Evolutionary conservation across 768 basidiomycete genomes (phyloP).

Genomic region (Russula dissimulans): DNA sequence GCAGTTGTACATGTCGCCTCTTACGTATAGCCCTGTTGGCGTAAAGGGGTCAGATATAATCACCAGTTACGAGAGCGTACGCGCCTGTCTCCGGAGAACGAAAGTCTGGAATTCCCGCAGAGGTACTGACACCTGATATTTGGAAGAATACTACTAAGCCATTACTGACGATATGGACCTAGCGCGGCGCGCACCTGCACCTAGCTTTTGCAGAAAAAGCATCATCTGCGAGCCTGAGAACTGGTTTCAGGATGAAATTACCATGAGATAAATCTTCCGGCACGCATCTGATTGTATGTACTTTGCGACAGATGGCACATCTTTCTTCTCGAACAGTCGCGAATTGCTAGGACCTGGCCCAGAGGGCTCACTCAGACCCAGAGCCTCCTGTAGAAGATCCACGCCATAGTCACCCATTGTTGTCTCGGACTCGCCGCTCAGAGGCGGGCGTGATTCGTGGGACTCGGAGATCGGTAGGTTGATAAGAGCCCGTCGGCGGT

Average conservation of each 20-base stretch:
- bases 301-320: constrained; percentile 22
- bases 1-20: constrained; percentile 14
- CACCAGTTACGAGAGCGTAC: constrained; percentile 18
- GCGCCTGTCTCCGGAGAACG: constrained; percentile 75
- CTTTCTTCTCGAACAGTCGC: constrained; percentile 8
- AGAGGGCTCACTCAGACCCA: background rate
- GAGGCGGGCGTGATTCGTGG: background rate
- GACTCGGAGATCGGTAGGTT: no score
- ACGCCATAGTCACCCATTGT: constrained; percentile 10
- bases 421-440: background rate
- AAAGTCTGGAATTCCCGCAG: constrained; percentile 86
- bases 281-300: constrained; percentile 26
- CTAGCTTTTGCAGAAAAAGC: constrained; percentile 3
- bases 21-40: constrained; percentile 44
- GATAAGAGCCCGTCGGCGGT: no score
- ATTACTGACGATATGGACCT: background rate
- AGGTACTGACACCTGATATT: constrained; percentile 56
- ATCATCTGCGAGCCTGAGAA: background rate
- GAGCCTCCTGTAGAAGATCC: background rate
- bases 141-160: background rate
- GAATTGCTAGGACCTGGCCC: background rate
- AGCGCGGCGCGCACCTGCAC: constrained; percentile 14
- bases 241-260: constrained; percentile 8
- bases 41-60: background rate
- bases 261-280: constrained; percentile 26